Conservation (phyloP, 2,329 filamentous ascomycete species). For the Cylindrodendrum hubeiense region DNA sequence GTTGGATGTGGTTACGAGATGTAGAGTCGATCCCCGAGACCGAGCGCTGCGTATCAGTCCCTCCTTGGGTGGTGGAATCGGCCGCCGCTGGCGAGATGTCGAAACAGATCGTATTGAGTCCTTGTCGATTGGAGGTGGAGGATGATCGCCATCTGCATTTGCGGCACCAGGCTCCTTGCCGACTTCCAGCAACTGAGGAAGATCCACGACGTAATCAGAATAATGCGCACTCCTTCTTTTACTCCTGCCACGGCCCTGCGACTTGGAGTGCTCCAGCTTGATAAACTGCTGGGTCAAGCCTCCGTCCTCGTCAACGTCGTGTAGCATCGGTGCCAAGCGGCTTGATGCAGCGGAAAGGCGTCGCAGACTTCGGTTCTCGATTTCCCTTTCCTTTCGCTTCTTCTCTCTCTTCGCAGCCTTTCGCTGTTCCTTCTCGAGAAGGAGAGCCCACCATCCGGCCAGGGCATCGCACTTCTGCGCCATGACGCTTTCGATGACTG, state of each 20-base stretch:
- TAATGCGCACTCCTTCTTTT: slow-evolving; percentile 80
- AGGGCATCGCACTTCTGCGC: slow-evolving; percentile 90
- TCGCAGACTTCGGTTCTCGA: slow-evolving; percentile 82
- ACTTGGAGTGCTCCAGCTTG: slow-evolving; percentile 57
- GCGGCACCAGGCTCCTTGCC: slow-evolving; percentile 57
- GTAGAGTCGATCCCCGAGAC: slow-evolving; percentile 86
- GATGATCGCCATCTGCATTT: slow-evolving; percentile 60
- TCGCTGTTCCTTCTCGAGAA: slow-evolving; percentile 93
- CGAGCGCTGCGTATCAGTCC: slow-evolving; percentile 74
- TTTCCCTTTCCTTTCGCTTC: slow-evolving; percentile 87
- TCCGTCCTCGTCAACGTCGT: slow-evolving; percentile 84
- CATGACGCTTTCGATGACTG: slow-evolving; percentile 93
- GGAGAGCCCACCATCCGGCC: slow-evolving; percentile 94
- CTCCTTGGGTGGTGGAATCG: slow-evolving; percentile 90
- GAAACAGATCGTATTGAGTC: slow-evolving; percentile 81
- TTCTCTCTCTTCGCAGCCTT: slow-evolving; percentile 85
- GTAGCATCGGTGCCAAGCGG: slow-evolving; percentile 82
- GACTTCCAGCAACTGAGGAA: slow-evolving; percentile 81
- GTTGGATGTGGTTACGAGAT: slow-evolving; percentile 79
- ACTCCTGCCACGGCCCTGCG: slow-evolving; percentile 80
- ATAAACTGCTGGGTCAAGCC: slow-evolving; percentile 60
- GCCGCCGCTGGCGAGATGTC: slow-evolving; percentile 80
- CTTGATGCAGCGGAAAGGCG: slow-evolving; percentile 91
- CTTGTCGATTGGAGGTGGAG: slow-evolving; percentile 82
- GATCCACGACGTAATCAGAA: slow-evolving; percentile 74